Evolutionary conservation across 441 rosid genomes (phyloP).

Genomic region (Dalechampia spathulata): DNA sequence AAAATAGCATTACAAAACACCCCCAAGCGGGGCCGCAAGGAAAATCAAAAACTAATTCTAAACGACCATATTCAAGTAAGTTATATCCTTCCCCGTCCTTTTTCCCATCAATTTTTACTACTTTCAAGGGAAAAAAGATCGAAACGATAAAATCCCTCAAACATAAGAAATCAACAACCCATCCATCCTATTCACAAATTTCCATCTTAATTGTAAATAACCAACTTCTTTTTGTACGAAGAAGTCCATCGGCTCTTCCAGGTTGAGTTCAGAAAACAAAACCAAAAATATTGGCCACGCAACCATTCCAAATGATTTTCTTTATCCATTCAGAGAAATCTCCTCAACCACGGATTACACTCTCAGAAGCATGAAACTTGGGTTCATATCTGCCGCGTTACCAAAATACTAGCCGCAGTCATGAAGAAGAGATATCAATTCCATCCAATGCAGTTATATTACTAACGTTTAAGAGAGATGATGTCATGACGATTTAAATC

Average conservation of each 20-base stretch:
- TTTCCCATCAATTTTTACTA: too few species aligned
- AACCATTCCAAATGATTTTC: slow-evolving; percentile 11
- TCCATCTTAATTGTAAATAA: slow-evolving; percentile 17
- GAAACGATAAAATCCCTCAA: neutral
- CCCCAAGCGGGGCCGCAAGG: too few species aligned
- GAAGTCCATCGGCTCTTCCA: neutral
- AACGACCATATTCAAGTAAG: too few species aligned
- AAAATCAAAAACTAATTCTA: too few species aligned
- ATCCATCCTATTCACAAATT: slow-evolving; percentile 31
- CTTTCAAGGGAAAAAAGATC: neutral
- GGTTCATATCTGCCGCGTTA: slow-evolving; percentile 4
- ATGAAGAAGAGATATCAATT: neutral
- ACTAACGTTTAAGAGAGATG: too few species aligned
- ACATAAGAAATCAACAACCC: slow-evolving; percentile 15
- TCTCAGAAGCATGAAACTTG: slow-evolving; percentile 5
- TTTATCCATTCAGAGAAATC: neutral
- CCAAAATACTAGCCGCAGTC: slow-evolving; percentile 5
- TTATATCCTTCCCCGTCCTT: too few species aligned
- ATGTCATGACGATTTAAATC: too few species aligned
- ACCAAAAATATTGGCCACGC: neutral
- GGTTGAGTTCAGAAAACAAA: neutral
- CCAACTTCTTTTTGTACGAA: too few species aligned
- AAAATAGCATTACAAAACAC: too few species aligned
- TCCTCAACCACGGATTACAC: slow-evolving; percentile 13
- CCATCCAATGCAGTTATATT: neutral